These are phyloP conservation scores for Arachis stenosperma DNA, from an alignment of 306 rosid species.

Conservation along the genomic window DNA sequence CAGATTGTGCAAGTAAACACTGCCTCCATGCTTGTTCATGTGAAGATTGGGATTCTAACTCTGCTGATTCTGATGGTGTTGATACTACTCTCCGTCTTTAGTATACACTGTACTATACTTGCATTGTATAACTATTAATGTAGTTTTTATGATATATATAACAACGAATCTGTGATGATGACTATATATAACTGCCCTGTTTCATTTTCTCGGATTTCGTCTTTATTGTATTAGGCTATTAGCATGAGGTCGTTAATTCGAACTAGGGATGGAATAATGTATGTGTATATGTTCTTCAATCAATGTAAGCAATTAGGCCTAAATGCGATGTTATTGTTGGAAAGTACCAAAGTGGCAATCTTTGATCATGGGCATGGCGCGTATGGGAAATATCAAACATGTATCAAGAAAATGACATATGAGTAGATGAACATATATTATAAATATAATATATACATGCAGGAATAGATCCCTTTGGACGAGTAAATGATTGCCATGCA, in stretches of 20 bases:
- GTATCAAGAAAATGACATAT: neutral
- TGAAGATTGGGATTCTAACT: slow-evolving; percentile 39
- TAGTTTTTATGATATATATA: slow-evolving; percentile 11
- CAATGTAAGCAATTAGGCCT: neutral
- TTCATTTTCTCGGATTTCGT: neutral
- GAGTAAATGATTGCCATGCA: slow-evolving; percentile 23
- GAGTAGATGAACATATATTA: too few species aligned
- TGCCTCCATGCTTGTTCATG: slow-evolving; percentile 37
- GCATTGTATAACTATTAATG: slow-evolving; percentile 10
- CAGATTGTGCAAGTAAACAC: slow-evolving; percentile 1
- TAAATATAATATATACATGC: neutral
- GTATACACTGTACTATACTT: neutral
- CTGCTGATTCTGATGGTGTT: slow-evolving; percentile 57
- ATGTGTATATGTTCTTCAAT: neutral
- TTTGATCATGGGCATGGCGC: neutral
- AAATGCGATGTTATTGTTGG: neutral
- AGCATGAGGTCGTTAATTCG: neutral
- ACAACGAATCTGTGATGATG: too few species aligned
- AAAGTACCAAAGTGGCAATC: neutral
- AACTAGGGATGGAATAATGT: neutral
- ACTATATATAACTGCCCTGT: too few species aligned
- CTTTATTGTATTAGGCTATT: neutral
- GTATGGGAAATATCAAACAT: neutral
- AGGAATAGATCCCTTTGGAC: slow-evolving; percentile 12
- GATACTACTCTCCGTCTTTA: slow-evolving; percentile 90